Base-by-base conservation (phyloP, 208 protist species). In the Acanthamoeba healyi region DNA sequence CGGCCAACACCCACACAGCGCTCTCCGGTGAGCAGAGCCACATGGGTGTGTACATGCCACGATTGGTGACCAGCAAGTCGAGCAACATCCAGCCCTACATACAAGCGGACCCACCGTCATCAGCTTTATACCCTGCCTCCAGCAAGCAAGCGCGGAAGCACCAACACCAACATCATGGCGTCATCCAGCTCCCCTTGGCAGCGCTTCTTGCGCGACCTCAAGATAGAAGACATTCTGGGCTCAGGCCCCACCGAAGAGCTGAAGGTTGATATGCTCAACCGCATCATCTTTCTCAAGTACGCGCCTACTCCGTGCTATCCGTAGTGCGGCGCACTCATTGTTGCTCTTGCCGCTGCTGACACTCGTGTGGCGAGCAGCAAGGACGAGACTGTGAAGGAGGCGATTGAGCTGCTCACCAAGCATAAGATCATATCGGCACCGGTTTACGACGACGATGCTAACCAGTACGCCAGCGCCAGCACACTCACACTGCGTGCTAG, bases 141-240 rank as follows among this genome's bases (percentile, higher is more conserved):
- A n/a, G n/a, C n/a, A n/a, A n/a, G n/a, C n/a, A n/a, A n/a, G n/a
- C n/a, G n/a, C n/a, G n/a, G n/a, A n/a, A n/a, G n/a, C n/a, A n/a
- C n/a, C n/a, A n/a, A n/a, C n/a, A n/a, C n/a, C n/a, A n/a, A n/a
- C n/a, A n/a, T n/a, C n/a, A n/a, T n/a, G n/a, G n/a, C n/a, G n/a
- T n/a, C n/a, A n/a, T n/a, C 70, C 7, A 44, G 34, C 70, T 42
- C 70, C 6, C 70, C 70, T 5, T 89, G 82, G 82, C 46, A 63
- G 14, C 10, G 82, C 2, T 89, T 89, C 38, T 36, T 89, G 82
- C 32, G 51, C 19, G 29, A 89, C 7, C 40, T 89, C 2, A 89
- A 65, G 82, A 89, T 89, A 5, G 40, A 89, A 36, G 82, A 89
- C 56, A 19, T 89, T 17, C 56, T 89, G 1, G 82, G 82, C 24